These are phyloP conservation scores for Sporopachydermia quercuum DNA, from an alignment of 805 yeast species.

Conservation along the genomic window DNA sequence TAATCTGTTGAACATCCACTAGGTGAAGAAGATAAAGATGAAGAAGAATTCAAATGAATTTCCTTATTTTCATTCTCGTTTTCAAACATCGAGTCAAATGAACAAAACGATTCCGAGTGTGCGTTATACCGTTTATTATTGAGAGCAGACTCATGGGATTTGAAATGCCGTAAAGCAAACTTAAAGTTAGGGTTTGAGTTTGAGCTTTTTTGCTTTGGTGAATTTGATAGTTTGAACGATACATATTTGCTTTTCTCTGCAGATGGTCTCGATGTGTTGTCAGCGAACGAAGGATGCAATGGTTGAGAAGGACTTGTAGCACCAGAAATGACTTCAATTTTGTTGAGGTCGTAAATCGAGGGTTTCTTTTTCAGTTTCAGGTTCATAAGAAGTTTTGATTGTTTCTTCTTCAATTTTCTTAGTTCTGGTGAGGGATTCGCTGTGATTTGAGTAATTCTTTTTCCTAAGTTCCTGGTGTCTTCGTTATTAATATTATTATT, in stretches of 20 bases:
- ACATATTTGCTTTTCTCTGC: neutral
- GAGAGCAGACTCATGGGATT: neutral
- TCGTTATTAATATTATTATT: neutral
- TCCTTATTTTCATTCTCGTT: neutral
- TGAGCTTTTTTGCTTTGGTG: neutral
- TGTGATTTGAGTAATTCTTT: neutral
- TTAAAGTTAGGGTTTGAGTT: neutral
- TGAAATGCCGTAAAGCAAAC: neutral
- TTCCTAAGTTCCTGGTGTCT: neutral
- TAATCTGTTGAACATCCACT: neutral
- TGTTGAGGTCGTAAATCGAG: neutral
- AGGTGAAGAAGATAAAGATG: neutral
- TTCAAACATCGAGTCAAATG: neutral
- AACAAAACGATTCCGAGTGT: neutral
- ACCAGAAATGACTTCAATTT: neutral
- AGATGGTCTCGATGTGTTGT: too few relatives aligned
- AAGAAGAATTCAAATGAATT: too few relatives aligned
- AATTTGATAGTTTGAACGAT: neutral
- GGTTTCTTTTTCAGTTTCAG: neutral
- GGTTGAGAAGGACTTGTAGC: neutral
- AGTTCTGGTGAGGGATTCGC: neutral
- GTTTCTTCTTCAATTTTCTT: neutral
- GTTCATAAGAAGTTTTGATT: neutral
- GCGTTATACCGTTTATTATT: neutral
- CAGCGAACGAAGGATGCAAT: too few relatives aligned